Evolutionary conservation across 495 filamentous ascomycete genomes (phyloP).

Genomic region (Daldinia vernicosa): DNA sequence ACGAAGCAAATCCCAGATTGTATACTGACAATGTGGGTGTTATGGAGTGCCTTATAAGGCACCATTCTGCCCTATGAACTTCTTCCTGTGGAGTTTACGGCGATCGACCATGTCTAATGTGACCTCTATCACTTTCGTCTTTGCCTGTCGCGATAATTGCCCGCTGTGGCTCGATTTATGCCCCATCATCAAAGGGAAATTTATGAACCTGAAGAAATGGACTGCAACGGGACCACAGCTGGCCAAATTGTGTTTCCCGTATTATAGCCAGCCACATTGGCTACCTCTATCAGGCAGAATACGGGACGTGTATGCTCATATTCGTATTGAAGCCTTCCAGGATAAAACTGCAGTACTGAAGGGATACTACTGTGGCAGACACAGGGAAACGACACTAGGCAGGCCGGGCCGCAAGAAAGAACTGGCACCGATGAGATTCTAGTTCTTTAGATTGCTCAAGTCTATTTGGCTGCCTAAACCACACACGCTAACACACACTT

Average conservation of each 20-base stretch:
- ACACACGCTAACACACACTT: neutral
- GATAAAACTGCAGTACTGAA: neutral
- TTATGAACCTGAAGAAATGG: neutral
- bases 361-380: neutral
- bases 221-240: slow-evolving; percentile 9
- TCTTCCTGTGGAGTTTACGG: slow-evolving; percentile 38
- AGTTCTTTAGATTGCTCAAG: neutral
- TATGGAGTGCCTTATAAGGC: neutral
- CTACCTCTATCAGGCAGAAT: neutral
- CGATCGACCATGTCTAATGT: slow-evolving; percentile 31
- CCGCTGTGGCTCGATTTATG: neutral
- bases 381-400: neutral
- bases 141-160: slow-evolving; percentile 8
- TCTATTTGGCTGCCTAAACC: neutral
- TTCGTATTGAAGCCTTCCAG: neutral
- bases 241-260: slow-evolving; percentile 9
- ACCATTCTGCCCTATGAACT: slow-evolving; percentile 9
- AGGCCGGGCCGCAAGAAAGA: neutral
- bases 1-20: neutral
- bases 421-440: neutral
- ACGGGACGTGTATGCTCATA: neutral
- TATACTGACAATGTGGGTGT: neutral
- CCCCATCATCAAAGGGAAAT: neutral
- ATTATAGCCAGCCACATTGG: slow-evolving; percentile 7
- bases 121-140: slow-evolving; percentile 15